Base-by-base conservation (phyloP, 768 basidiomycete genomes). In the Boletus vermiculosoides region DNA sequence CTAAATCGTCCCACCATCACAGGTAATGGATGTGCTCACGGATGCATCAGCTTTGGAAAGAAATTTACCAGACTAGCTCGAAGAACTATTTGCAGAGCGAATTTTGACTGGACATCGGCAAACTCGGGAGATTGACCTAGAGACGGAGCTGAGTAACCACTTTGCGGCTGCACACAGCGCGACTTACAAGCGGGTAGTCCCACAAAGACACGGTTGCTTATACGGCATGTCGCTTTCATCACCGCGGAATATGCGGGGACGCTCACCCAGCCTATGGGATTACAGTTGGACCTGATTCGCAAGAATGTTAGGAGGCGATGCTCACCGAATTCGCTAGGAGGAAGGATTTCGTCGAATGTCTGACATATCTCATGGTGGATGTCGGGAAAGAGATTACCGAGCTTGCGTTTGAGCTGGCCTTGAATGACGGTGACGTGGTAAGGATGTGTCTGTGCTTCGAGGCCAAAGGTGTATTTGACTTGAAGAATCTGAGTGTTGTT, bases 161-260 rank as follows among this genome's bases (percentile, higher is more conserved):
- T 46, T 45, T 41, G 55, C 25, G 52, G 39, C 33, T 39, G 50
- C 23, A 54, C 16, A 31, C 42, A 45, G 50, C 18, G 45, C 45
- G 36, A 65, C 71, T 52, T 52, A 78, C 78, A 76, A 46, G 76
- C 54, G 13, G 74, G 70, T 5, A 66, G 47, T 2, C 77, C 77
- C 28, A 78, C 74, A 47, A 77, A 78, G 39, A 77, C 55, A 25
- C 78, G 76, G 53, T 76, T 78, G 48, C 73, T 76, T 54, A 63
- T 66, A 59, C 76, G 73, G 62, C 70, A 71, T 51, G 70, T 70
- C 52, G 73, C 70, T 36, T 65, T 61, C 57, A 73, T 66, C 44
- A 69, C 63, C 54, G 67, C 64, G 57, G 64, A 57, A 50, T 63
- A 65, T 37, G 68, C 67, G 39, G 62, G 57, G 12, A 77, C 50